Conservation (phyloP, 2,329 filamentous ascomycete species). For the Dendryphion nanum region DNA sequence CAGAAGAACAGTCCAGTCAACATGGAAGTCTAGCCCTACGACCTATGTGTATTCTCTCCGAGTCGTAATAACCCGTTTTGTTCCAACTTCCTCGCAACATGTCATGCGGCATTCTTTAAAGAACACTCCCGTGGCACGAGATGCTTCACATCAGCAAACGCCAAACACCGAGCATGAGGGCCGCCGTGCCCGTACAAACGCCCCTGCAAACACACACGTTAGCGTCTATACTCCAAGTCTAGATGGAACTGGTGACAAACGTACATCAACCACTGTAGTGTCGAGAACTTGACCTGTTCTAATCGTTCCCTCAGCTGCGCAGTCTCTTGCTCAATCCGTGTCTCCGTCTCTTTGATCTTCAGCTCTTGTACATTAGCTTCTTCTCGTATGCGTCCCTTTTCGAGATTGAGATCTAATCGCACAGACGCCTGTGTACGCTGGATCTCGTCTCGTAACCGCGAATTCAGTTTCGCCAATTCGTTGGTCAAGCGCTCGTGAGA, state of each 20-base stretch:
- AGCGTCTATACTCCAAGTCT: background rate
- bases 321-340: slow-evolving; percentile 96
- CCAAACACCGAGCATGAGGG: slow-evolving; percentile 67
- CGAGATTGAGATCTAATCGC: slow-evolving; percentile 86
- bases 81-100: no score
- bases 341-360: slow-evolving; percentile 98
- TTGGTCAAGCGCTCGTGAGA: slow-evolving; percentile 92
- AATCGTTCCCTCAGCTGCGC: slow-evolving; percentile 86
- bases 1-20: no score
- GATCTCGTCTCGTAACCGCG: slow-evolving; percentile 87
- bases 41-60: no score
- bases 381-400: slow-evolving; percentile 94
- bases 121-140: no score
- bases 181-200: slow-evolving; percentile 65
- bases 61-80: no score
- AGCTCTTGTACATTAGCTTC: slow-evolving; percentile 96
- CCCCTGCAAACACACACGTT: slow-evolving; percentile 43
- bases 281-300: slow-evolving; percentile 97
- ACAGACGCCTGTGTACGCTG: slow-evolving; percentile 91
- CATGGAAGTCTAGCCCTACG: no score
- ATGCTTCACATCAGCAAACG: slow-evolving; percentile 61
- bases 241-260: slow-evolving; percentile 40
- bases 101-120: no score
- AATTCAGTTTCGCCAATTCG: slow-evolving; percentile 91
- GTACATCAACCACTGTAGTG: slow-evolving; percentile 96